Percentiles rank a stretch among this genome's conserved stretches.
phyloP scores from a whole-genome alignment of 257 asterid genomes.

The Solanum appendiculatum region DNA sequence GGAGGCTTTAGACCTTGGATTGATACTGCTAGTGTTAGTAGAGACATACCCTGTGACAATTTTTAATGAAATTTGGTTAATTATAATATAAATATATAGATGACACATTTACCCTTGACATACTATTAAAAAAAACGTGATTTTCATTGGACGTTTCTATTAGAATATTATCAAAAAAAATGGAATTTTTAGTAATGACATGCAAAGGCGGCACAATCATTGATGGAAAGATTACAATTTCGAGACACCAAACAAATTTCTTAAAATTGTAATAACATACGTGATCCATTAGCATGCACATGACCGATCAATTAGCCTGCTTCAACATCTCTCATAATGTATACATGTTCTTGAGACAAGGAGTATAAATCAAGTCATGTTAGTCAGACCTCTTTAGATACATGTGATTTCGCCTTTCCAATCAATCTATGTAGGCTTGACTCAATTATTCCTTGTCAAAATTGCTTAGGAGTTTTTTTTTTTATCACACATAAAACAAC shows the following conservation, averaged over 20 bases:
- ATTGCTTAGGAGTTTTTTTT: too few species aligned
- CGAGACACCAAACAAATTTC: not conserved
- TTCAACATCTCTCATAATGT: not conserved
- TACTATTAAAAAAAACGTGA: not conserved
- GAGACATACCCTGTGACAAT: slow-evolving; percentile 51
- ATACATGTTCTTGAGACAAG: not conserved
- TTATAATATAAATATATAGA: not conserved
- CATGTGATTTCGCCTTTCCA: too few species aligned
- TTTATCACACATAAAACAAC: not conserved
- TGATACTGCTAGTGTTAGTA: slow-evolving; percentile 65
- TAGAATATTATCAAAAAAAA: not conserved
- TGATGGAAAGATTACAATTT: not conserved
- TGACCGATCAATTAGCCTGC: not conserved
- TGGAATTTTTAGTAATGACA: not conserved
- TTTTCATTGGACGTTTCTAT: not conserved
- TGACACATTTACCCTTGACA: not conserved
- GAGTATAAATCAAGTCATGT: too few species aligned
- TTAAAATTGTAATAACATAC: not conserved
- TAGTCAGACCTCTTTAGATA: too few species aligned
- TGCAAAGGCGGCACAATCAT: not conserved
- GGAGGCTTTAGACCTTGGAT: slow-evolving; percentile 55
- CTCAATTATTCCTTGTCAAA: not conserved
- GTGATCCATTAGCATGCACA: not conserved
- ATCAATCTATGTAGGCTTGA: too few species aligned
- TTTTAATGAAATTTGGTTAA: not conserved